Conservation (phyloP, 129 eudicot genomes). For the Erigeron canadensis region DNA sequence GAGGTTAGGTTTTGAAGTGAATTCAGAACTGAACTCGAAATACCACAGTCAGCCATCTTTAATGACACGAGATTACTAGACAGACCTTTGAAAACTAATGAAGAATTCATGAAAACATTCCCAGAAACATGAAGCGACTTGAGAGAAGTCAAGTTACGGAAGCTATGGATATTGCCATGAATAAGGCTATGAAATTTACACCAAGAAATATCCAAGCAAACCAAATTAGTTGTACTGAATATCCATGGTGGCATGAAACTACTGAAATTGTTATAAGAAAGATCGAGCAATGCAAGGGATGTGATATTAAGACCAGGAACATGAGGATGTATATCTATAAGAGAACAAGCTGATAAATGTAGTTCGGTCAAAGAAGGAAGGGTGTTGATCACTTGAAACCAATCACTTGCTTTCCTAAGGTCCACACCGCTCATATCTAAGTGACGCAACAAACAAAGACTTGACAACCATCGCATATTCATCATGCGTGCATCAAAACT, state of each 20-base stretch:
- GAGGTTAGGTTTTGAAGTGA: slow-evolving; percentile 7
- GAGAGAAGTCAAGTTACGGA: slow-evolving; percentile 15
- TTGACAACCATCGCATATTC: slow-evolving; percentile 29
- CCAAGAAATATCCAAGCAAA: neutral
- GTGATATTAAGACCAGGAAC: slow-evolving; percentile 20
- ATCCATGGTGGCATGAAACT: slow-evolving; percentile 27
- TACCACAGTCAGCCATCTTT: neutral
- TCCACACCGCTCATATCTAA: slow-evolving; percentile 15
- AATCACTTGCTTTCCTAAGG: neutral
- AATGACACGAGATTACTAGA: neutral
- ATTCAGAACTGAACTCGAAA: slow-evolving; percentile 6
- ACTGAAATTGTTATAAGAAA: slow-evolving; percentile 12
- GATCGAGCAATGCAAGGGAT: slow-evolving; percentile 28
- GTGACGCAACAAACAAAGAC: slow-evolving; percentile 17
- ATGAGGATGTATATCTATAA: neutral
- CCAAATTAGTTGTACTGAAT: slow-evolving; percentile 12
- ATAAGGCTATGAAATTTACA: neutral
- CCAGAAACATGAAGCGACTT: neutral
- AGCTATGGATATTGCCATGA: neutral
- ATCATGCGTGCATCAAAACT: neutral
- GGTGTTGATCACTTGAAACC: neutral
- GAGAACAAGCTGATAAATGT: neutral
- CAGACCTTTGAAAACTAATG: slow-evolving; percentile 8
- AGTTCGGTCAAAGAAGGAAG: slow-evolving; percentile 24
- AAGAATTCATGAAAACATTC: slow-evolving; percentile 6